Base-by-base conservation (phyloP, 441 rosid species). In the Lagerstroemia fauriei region DNA sequence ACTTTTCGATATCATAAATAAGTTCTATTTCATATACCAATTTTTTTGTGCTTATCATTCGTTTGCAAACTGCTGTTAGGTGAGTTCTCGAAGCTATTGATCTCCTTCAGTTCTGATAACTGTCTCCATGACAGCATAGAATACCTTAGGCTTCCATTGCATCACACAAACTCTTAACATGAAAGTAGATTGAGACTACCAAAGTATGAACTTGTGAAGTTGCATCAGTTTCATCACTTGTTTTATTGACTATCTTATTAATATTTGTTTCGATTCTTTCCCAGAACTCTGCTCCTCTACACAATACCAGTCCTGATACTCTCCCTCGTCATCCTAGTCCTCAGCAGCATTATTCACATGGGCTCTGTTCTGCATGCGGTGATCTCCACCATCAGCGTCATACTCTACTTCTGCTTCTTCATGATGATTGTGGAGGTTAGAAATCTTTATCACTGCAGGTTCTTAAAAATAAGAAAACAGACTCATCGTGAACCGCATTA, bases 371-470 rank as follows among this genome's bases (percentile, higher is more conserved):
- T 89, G 48, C 92, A 91, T 18, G 98, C 98, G 3, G 90, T 90
- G 66, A 85, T 97, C 84, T 95, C 97, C 46, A 97, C 98, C 0
- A 84, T 85, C 17, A 90, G 99, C 18, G 96, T 97, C 0, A 86
- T 97, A 51, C 81, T 93, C 22, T 97, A 95, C 88, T 93, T 95
- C 87, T 97, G 99, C 85, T 94, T 91, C 92, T 97, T 97, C 44
- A 98, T 97, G 81, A 91, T 90, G 93, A n/a, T n/a, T n/a, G n/a
- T n/a, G n/a, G n/a, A n/a, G n/a, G n/a, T n/a, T n/a, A n/a, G n/a
- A n/a, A n/a, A n/a, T n/a, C n/a, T n/a, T n/a, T n/a, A n/a, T n/a
- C n/a, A n/a, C n/a, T n/a, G n/a, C n/a, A n/a, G n/a, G n/a, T n/a
- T n/a, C n/a, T n/a, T n/a, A n/a, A n/a, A n/a, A n/a, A n/a, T n/a